Percentiles rank a stretch among this genome's conserved stretches.
Evolutionary conservation across 2,329 filamentous ascomycete genomes (phyloP).

Genomic region (Talaromyces sp.): DNA sequence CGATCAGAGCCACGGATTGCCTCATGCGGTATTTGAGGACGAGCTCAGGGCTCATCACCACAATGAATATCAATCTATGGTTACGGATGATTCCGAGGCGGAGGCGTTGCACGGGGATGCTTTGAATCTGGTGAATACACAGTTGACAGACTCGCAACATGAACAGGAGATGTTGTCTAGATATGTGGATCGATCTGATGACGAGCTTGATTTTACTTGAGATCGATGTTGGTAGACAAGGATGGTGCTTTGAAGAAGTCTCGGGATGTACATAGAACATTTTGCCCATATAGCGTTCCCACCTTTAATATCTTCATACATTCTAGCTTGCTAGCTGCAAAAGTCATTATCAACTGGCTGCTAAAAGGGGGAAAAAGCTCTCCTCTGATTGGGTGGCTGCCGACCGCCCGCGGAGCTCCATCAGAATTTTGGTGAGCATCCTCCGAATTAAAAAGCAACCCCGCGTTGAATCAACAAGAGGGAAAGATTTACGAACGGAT

Average conservation of each 20-base stretch:
- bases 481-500: conserved; percentile 20
- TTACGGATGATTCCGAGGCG: conserved; percentile 38
- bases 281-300: neutral
- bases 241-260: neutral
- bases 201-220: conserved; percentile 32
- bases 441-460: conserved; percentile 41
- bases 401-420: conserved; percentile 34
- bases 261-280: neutral
- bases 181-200: conserved; percentile 38
- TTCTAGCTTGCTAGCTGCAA: neutral
- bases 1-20: conserved; percentile 29
- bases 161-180: conserved; percentile 40
- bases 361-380: neutral
- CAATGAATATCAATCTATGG: conserved; percentile 43
- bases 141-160: conserved; percentile 39
- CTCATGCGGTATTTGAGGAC: conserved; percentile 36
- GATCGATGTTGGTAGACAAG: neutral
- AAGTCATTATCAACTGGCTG: neutral
- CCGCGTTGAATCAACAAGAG: conserved; percentile 25
- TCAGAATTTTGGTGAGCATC: conserved; percentile 40
- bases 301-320: neutral
- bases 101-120: conserved; percentile 37
- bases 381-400: conserved; percentile 33
- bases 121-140: conserved; percentile 38
- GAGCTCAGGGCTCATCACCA: conserved; percentile 36